Conservation (phyloP, 78 protist species). For the Dictyostelium firmibasis region DNA sequence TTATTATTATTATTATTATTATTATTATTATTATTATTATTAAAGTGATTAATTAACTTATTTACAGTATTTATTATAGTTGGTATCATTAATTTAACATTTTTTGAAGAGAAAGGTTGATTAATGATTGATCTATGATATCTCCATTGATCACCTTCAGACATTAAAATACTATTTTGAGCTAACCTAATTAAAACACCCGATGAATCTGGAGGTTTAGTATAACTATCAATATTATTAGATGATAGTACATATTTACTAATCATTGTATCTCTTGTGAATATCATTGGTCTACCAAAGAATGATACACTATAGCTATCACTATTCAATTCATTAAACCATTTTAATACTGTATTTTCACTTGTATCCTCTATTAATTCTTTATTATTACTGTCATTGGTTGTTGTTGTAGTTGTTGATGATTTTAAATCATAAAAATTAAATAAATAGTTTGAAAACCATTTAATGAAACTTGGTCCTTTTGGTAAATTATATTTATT, state of each 20-base stretch:
- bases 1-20: not conserved
- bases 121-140: conserved; percentile 5
- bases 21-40: not conserved
- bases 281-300: conserved; percentile 69
- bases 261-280: conserved; percentile 5
- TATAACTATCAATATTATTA: not conserved
- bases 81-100: conserved; percentile 39
- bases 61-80: not conserved
- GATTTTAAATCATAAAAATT: conserved; percentile 43
- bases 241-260: not conserved
- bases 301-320: conserved; percentile 42
- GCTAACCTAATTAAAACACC: conserved; percentile 60
- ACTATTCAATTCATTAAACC: conserved; percentile 23
- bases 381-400: not conserved
- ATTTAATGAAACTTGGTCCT: conserved; percentile 25
- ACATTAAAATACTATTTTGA: conserved; percentile 39
- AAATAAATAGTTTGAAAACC: conserved; percentile 48
- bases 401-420: not conserved
- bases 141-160: conserved; percentile 37
- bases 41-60: not conserved
- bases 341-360: conserved; percentile 58
- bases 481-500: conserved; percentile 21
- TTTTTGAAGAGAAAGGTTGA: conserved; percentile 9
- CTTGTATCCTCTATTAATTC: not conserved
- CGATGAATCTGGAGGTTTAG: conserved; percentile 49